These are phyloP conservation scores for Oryza punctata DNA, from an alignment of 176 grass and related monocot species.

Conservation along the genomic window DNA sequence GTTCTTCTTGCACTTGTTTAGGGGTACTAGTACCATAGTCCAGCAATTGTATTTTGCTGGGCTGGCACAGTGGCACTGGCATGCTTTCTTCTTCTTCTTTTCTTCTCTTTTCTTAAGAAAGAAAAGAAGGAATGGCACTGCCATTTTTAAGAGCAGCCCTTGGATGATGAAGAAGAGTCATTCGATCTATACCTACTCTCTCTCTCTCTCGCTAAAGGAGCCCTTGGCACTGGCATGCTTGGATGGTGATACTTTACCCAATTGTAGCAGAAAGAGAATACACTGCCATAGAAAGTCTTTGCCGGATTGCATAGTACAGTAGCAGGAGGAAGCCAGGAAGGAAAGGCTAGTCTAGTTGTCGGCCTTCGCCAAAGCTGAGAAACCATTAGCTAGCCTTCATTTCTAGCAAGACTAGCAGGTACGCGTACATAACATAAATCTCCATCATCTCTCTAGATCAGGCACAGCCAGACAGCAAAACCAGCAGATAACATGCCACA, in stretches of 20 bases:
- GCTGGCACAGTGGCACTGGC: no score
- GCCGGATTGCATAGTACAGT: no score
- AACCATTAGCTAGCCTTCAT: no score
- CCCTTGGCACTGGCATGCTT: no score
- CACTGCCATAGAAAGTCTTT: no score
- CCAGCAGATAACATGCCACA: not conserved
- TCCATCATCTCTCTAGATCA: not conserved
- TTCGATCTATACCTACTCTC: not conserved
- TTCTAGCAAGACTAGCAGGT: slow-evolving; percentile 58
- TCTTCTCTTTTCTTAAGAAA: not conserved
- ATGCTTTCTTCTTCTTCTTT: not conserved
- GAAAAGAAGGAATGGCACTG: not conserved
- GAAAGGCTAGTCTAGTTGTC: no score
- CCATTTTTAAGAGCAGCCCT: not conserved
- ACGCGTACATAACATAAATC: not conserved
- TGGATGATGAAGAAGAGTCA: not conserved
- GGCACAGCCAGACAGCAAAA: not conserved
- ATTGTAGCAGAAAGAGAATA: no score
- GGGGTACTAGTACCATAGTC: not conserved
- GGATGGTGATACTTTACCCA: no score
- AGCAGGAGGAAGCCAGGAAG: no score
- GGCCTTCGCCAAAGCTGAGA: no score
- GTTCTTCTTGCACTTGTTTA: not conserved
- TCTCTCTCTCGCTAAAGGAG: not conserved
- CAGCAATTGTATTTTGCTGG: not conserved